Evolutionary conservation across 306 rosid genomes (phyloP), one percentile per base, ranked within the genome.

Genomic region (Prunus campanulata): DNA sequence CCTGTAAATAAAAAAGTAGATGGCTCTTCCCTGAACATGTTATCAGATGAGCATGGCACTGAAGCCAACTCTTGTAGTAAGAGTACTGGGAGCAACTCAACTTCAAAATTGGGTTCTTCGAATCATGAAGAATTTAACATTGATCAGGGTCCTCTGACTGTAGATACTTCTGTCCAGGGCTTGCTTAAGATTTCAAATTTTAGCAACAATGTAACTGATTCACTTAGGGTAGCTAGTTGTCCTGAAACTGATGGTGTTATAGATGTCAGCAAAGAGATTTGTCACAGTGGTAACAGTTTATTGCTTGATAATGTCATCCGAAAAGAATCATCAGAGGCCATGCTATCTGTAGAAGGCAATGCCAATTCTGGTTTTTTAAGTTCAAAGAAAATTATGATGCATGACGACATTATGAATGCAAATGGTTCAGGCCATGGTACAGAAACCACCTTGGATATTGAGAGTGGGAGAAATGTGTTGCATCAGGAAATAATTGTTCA

Each of bases 241-340:
- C 67, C 87, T 51, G 87, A 78, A 51, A 79, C 81, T 82, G 83
- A 22, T 68, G n/a, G 75, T 46, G 51, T 65, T 75, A 88, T 70
- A 74, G 79, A 74, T 77, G 83, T 48, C 71, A 78, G 83, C 76
- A 78, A 75, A 75, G 83, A 76, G 57, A 68, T 81, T 56, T 52
- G 65, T 83, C 83, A 57, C 77, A 78, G 70, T 76, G 87, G 81
- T 79, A 79, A 77, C 48, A 71, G 63, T 57, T 67, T 75, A 47
- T 82, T 78, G 6, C 72, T 54, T 81, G 85, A 65, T 65, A 83
- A 81, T 29, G 77, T 52, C 72, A 55, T 83, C 75, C 69, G 61
- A 74, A 57, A 71, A 48, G 88, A 81, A 82, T 79, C 78, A 77
- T 71, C 83, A 75, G 60, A 74, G 71, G 63, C 77, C 80, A 75